Conservation (phyloP, 257 asterid genomes). For the Jacaranda copaia region DNA sequence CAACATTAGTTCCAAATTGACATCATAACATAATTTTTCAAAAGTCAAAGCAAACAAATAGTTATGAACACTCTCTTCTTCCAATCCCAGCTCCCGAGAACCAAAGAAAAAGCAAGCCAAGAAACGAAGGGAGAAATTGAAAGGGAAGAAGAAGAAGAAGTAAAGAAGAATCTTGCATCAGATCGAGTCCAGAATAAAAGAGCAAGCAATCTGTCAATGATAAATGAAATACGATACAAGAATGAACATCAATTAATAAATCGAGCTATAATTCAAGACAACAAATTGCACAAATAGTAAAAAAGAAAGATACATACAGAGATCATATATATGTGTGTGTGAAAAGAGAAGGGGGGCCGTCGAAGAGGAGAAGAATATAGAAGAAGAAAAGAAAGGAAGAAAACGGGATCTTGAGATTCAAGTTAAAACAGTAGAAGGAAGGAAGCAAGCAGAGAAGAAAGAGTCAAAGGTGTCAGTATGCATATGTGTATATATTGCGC, state of each 20-base stretch:
- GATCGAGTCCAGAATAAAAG: constrained; percentile 26
- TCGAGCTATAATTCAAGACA: constrained; percentile 31
- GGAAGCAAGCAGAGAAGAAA: constrained; percentile 30
- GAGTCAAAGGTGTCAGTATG: constrained; percentile 40
- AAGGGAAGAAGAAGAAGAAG: neutral
- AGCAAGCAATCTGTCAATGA: constrained; percentile 18
- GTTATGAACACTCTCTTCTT: neutral
- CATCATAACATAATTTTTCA: constrained; percentile 21
- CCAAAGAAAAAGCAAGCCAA: no score
- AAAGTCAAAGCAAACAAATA: constrained; percentile 20
- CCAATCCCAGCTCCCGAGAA: constrained; percentile 10
- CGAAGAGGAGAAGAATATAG: neutral
- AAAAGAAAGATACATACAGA: constrained; percentile 15
- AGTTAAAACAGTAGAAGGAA: constrained; percentile 28
- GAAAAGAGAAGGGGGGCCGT: constrained; percentile 19
- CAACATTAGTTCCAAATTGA: constrained; percentile 30
- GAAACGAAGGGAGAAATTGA: no score
- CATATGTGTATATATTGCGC: no score
- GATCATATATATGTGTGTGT: neutral
- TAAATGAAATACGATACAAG: constrained; percentile 5
- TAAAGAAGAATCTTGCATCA: neutral
- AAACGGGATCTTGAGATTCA: constrained; percentile 36
- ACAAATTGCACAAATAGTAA: constrained; percentile 4
- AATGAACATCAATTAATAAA: constrained; percentile 30
- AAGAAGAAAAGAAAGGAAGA: constrained; percentile 1